Base-by-base conservation (phyloP, 179 eudicot genomes). In the Spinacia oleracea region DNA sequence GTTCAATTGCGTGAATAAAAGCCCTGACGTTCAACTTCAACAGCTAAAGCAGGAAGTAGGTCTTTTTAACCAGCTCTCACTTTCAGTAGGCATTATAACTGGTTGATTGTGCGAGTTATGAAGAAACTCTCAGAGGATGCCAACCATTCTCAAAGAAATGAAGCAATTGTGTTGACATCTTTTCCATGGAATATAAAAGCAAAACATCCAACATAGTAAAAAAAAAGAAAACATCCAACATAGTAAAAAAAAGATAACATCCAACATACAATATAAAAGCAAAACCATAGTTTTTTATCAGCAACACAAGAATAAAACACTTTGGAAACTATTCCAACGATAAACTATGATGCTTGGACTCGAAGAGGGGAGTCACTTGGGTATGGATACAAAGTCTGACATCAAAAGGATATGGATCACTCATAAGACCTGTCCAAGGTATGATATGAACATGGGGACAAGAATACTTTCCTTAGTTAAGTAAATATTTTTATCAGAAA, bases 21-120 rank as follows among this genome's bases (percentile, higher is more conserved):
- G 35, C 12, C 15, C 5, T 20, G 5, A 25, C 0, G 0, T 23
- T 25, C 31, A 69, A 23, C 15, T 34, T 69, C 20, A 20, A 18
- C 21, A n/a, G 8, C 32, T 9, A 43, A 21, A 2, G 72, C 42
- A 50, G 29, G 2, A 16, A 46, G 16, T 12, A 55, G 9, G 67
- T 66, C 73, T 50, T 64, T 50, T 66, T 14, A n/a, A 63, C 35
- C 29, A 75, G 76, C 34, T 59, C 68, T 40, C n/a, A 55, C 38
- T 38, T 15, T 48, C 62, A 72, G 27, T 9, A 50, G 75, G 27
- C 14, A 51, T 31, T 45, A 11, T 42, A 2, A 75, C 20, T 15
- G 40, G 5, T 29, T 62, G 59, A 62, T 20, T 62, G 58, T 11
- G 53, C 23, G 62, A 43, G 9, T 25, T 27, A 63, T 0, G 9